Conservation (phyloP, 2,329 filamentous ascomycete genomes). For the Pseudofabraea citricarpa region DNA sequence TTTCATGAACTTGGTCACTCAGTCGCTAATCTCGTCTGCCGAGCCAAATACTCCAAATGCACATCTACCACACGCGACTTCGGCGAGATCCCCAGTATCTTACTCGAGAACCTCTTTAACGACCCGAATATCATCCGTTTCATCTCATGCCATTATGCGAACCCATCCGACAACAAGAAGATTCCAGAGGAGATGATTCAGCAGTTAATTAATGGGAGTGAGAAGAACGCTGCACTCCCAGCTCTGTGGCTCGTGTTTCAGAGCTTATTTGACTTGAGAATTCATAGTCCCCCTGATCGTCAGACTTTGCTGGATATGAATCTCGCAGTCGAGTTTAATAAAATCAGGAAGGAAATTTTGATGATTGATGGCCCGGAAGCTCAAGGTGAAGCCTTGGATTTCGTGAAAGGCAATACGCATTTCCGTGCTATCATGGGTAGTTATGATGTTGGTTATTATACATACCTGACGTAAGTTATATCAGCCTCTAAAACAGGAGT, state of each 20-base stretch:
- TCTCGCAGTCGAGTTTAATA: not conserved
- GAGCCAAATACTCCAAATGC: constrained; percentile 31
- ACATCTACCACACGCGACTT: constrained; percentile 42
- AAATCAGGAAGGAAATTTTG: not conserved
- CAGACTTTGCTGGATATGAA: not conserved
- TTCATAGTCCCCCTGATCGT: not conserved
- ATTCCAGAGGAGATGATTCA: not conserved
- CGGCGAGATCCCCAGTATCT: constrained; percentile 33
- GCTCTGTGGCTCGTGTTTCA: not conserved
- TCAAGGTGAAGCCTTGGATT: not conserved
- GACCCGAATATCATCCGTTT: constrained; percentile 28
- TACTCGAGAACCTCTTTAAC: constrained; percentile 37
- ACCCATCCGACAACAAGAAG: not conserved
- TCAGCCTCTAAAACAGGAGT: not conserved
- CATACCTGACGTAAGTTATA: not conserved
- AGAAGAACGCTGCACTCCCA: not conserved
- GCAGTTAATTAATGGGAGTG: not conserved
- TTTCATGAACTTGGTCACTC: not conserved
- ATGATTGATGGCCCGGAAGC: not conserved
- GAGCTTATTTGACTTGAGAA: not conserved
- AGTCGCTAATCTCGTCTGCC: not conserved
- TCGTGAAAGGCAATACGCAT: not conserved
- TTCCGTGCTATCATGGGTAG: not conserved
- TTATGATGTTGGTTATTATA: not conserved
- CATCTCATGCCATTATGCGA: not conserved